Evolutionary conservation across 2,329 filamentous ascomycete species (phyloP), one percentile per base, ranked within the genome.

Genomic region (Exutisphaerella laricina): DNA sequence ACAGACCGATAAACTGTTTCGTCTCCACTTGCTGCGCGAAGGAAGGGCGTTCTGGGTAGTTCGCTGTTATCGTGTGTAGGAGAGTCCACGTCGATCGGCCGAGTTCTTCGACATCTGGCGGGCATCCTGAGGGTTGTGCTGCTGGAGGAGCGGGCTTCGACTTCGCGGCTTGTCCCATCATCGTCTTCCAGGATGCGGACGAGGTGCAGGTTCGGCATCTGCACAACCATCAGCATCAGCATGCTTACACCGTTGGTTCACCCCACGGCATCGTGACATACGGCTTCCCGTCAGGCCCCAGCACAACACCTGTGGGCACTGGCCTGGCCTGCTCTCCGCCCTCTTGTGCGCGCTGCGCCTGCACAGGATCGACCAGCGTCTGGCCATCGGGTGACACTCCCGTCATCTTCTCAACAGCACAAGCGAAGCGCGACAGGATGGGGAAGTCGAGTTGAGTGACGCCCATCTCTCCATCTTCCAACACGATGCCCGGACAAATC

Each of bases 51-150:
- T 75, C 71, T 1, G 92, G 92, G 64, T 97, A 98, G 10, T 79
- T 79, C 0, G 89, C 92, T 10, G 90, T 86, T 52, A 98, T 85
- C 6, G 85, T 84, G 71, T 98, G 92, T 1, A 98, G 79, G 14
- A 98, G 77, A 0, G 88, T 96, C 92, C 92, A 98, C 9, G 88
- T 86, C 47, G 82, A 82, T 49, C 88, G 85, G 36, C 92, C 92
- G 4, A 98, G 80, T 12, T 74, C 69, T 61, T 94, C 88, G 51
- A 96, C 87, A 62, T 97, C 89, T 1, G 92, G 84, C 0, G 92
- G 92, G 62, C 90, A 97, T 66, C 94, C 85, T 44, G 71, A 49
- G 35, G 14, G 50, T 50, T 23, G 54, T 38, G 45, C 46, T 38
- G 45, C 46, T 41, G 22, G 50, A 70, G 5, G 67, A 58, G 10